These are phyloP conservation scores for Ordospora colligata DNA, from an alignment of 371 early-diverging fungal species.

Conservation along the genomic window DNA sequence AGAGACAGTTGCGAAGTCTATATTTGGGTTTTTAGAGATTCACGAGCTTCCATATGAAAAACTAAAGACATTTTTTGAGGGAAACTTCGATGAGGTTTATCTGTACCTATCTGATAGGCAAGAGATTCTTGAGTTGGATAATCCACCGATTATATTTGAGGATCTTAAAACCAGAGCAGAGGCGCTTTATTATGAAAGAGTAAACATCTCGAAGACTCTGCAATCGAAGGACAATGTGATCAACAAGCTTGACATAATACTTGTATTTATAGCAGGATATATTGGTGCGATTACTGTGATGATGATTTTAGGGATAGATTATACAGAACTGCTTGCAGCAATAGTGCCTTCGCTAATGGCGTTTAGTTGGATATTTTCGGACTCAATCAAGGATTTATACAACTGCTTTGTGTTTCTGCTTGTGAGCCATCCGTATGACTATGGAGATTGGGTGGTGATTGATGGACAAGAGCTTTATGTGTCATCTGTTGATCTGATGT, in stretches of 20 bases:
- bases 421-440: slow-evolving; percentile 58
- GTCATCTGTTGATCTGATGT: slow-evolving; percentile 53
- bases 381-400: slow-evolving; percentile 60
- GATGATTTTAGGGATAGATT: slow-evolving; percentile 53
- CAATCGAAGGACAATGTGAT: slow-evolving; percentile 59
- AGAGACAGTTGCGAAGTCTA: slow-evolving; percentile 42
- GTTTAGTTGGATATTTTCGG: slow-evolving; percentile 61
- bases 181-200: slow-evolving; percentile 42
- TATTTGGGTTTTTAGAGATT: slow-evolving; percentile 47
- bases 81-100: slow-evolving; percentile 33
- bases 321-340: slow-evolving; percentile 52
- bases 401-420: slow-evolving; percentile 61
- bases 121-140: slow-evolving; percentile 1
- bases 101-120: slow-evolving; percentile 25
- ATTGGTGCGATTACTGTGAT: slow-evolving; percentile 45
- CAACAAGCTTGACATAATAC: slow-evolving; percentile 54
- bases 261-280: slow-evolving; percentile 32
- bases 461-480: slow-evolving; percentile 54
- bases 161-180: slow-evolving; percentile 15
- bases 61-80: slow-evolving; percentile 38
- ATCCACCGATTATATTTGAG: slow-evolving; percentile 25
- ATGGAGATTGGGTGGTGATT: slow-evolving; percentile 57
- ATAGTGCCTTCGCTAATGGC: slow-evolving; percentile 56
- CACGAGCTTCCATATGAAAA: slow-evolving; percentile 18
- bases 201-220: slow-evolving; percentile 53